These are phyloP conservation scores for Ganoderma leucocontextum DNA, from an alignment of 1,284 basidiomycete species.

Conservation along the genomic window DNA sequence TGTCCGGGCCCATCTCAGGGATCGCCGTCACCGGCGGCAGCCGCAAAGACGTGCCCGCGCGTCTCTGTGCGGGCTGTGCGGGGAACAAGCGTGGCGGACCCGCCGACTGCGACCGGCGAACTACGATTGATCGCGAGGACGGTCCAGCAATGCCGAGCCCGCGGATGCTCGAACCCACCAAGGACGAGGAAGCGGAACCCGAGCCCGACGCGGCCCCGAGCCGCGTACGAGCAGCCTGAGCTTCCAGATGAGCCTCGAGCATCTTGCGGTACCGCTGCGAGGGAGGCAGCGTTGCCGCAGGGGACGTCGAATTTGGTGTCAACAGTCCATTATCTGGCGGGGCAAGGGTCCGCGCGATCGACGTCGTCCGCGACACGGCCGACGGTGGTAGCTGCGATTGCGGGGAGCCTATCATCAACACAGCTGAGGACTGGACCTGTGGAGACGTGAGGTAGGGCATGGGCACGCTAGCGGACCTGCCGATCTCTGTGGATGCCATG, in stretches of 20 bases:
- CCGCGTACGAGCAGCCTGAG: slow-evolving; percentile 27
- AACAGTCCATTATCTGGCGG: slow-evolving; percentile 12
- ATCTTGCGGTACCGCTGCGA: slow-evolving; percentile 33
- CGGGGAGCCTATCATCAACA: slow-evolving; percentile 14
- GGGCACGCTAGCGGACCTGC: slow-evolving; percentile 16
- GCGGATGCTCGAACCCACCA: not conserved
- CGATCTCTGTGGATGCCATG: slow-evolving; percentile 29
- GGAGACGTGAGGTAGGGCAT: slow-evolving; percentile 27
- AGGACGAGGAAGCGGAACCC: slow-evolving; percentile 1
- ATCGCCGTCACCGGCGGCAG: slow-evolving; percentile 29
- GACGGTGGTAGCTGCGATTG: slow-evolving; percentile 18
- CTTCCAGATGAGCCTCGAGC: slow-evolving; percentile 32
- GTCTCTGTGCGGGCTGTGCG: slow-evolving; percentile 25
- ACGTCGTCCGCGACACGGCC: slow-evolving; percentile 11
- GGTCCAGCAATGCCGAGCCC: slow-evolving; percentile 13
- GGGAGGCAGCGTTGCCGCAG: slow-evolving; percentile 25
- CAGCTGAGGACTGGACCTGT: slow-evolving; percentile 7
- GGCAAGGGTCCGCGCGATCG: slow-evolving; percentile 15
- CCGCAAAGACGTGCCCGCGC: slow-evolving; percentile 29
- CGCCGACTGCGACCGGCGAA: slow-evolving; percentile 26
- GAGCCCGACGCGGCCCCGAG: slow-evolving; percentile 9
- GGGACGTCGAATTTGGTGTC: slow-evolving; percentile 30
- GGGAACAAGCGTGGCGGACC: slow-evolving; percentile 23
- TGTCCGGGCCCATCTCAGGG: slow-evolving; percentile 39
- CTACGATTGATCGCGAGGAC: slow-evolving; percentile 16